These are phyloP conservation scores for Venturia aucupariae DNA, from an alignment of 2,329 filamentous ascomycete species.

Conservation along the genomic window DNA sequence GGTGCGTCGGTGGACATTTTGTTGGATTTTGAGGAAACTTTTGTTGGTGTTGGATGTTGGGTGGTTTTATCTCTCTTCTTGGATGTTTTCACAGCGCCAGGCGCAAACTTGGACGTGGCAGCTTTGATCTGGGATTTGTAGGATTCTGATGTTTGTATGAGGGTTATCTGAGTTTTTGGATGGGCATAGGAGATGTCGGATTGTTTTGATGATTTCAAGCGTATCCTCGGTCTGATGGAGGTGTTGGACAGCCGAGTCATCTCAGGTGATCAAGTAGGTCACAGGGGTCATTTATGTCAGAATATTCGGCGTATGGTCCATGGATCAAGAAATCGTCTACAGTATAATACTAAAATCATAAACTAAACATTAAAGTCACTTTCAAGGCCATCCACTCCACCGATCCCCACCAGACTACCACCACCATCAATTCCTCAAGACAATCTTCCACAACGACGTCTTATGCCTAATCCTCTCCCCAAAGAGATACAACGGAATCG, in stretches of 20 bases:
- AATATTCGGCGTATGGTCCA: too few relatives aligned
- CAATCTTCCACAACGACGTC: constrained; percentile 29
- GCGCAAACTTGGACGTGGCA: too few relatives aligned
- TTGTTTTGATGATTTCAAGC: not conserved
- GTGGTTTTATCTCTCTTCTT: not conserved
- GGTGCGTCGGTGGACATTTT: not conserved
- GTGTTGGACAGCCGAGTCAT: not conserved
- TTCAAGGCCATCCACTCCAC: not conserved
- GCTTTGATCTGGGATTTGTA: not conserved
- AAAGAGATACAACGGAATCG: constrained; percentile 24
- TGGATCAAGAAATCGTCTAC: too few relatives aligned
- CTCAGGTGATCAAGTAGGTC: not conserved
- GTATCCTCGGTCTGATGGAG: not conserved
- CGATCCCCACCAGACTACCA: not conserved
- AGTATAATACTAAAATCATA: too few relatives aligned
- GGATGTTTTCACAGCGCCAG: not conserved
- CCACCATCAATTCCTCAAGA: constrained; percentile 20
- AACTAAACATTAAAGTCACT: not conserved
- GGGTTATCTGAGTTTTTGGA: not conserved
- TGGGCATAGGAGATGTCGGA: not conserved
- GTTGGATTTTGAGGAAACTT: not conserved
- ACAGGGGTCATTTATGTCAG: too few relatives aligned
- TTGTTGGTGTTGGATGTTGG: not conserved
- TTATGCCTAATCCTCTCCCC: constrained; percentile 26
- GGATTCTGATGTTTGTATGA: not conserved